phyloP scores from a whole-genome alignment of 129 eudicot genomes.

The Artemisia argyi region DNA sequence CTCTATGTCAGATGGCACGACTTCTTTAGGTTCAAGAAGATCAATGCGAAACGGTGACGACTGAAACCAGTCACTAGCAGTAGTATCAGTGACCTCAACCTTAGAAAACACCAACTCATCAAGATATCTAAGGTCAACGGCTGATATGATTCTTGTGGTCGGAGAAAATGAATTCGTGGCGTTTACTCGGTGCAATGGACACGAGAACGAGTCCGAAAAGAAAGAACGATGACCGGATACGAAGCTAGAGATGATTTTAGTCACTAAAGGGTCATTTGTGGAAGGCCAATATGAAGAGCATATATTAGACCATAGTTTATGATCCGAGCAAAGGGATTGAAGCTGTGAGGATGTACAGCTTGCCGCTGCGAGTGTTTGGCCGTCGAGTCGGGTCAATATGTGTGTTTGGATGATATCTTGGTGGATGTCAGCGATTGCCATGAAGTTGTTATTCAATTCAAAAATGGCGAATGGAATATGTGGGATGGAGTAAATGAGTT shows the following conservation, averaged over 20 bases:
- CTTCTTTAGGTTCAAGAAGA: conserved; percentile 35
- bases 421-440: conserved; percentile 31
- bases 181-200: conserved; percentile 26
- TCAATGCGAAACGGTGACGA: conserved; percentile 33
- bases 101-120: conserved; percentile 26
- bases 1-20: conserved; percentile 20
- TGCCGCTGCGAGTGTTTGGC: conserved; percentile 48
- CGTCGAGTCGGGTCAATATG: conserved; percentile 41
- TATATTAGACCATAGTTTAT: conserved; percentile 44
- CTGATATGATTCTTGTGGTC: conserved; percentile 23
- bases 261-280: conserved; percentile 15
- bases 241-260: conserved; percentile 20
- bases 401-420: conserved; percentile 35
- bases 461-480: neutral
- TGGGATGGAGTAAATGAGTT: no score
- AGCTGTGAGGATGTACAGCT: conserved; percentile 40
- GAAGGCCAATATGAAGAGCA: conserved; percentile 57
- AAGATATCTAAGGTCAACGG: conserved; percentile 25
- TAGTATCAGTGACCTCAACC: conserved; percentile 21
- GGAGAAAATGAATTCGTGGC: neutral
- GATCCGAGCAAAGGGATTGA: conserved; percentile 41
- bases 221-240: conserved; percentile 49
- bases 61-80: conserved; percentile 27
- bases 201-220: conserved; percentile 35
- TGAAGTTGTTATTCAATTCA: neutral